phyloP scores from a whole-genome alignment of 1,284 basidiomycete species.

The Meripilus lineatus region DNA sequence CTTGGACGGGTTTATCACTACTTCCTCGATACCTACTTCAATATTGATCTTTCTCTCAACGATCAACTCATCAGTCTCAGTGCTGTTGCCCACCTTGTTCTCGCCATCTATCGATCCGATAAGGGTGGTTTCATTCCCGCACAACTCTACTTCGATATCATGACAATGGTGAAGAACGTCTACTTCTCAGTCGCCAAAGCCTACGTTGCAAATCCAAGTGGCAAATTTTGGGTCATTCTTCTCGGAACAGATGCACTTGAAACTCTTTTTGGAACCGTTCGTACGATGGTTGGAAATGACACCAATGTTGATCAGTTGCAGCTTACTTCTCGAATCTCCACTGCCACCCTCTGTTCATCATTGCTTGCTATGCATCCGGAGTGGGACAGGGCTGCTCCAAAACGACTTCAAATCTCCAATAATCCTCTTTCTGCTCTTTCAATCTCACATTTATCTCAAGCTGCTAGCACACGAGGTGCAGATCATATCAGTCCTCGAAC shows the following conservation, averaged over 20 bases:
- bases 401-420: no score
- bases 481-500: no score
- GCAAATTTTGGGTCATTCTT: conserved; percentile 29
- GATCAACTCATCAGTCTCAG: conserved; percentile 34
- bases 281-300: no score
- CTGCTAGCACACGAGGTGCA: no score
- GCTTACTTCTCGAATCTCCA: no score
- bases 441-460: no score
- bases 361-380: no score
- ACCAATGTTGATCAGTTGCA: no score
- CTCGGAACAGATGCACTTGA: conserved; percentile 33
- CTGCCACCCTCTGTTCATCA: no score
- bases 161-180: conserved; percentile 35
- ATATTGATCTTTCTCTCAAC: conserved; percentile 26
- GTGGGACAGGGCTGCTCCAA: no score
- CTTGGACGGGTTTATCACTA: conserved; percentile 18
- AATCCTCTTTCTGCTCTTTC: no score
- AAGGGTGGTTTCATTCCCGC: conserved; percentile 25
- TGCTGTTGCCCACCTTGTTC: conserved; percentile 25
- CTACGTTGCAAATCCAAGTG: conserved; percentile 27
- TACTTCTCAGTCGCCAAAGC: conserved; percentile 34
- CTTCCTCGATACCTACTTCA: conserved; percentile 28
- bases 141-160: conserved; percentile 27
- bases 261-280: no score
- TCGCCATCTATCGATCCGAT: conserved; percentile 20